Conservation (phyloP, 2,329 filamentous ascomycete species). For the Fusarium guadeloupense region DNA sequence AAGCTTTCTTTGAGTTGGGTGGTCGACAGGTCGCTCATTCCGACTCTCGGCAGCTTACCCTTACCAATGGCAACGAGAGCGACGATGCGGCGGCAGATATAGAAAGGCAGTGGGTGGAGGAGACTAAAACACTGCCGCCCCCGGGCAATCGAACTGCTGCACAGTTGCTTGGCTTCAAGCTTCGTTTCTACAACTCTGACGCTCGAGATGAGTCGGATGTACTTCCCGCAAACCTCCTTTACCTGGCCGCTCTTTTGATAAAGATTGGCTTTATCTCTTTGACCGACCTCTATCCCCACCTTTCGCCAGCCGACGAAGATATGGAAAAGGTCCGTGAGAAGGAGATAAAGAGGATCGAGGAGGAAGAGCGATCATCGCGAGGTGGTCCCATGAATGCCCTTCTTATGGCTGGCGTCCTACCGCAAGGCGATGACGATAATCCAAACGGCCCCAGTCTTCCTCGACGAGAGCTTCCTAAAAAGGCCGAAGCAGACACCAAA, state of each 20-base stretch:
- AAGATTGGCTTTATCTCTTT: constrained; percentile 98
- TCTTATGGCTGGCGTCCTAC: constrained; percentile 83
- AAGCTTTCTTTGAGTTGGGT: constrained; percentile 90
- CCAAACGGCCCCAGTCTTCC: constrained; percentile 52
- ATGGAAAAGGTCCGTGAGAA: constrained; percentile 80
- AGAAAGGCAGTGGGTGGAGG: constrained; percentile 77
- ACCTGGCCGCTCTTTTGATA: constrained; percentile 88
- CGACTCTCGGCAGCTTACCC: constrained; percentile 58
- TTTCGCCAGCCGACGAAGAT: constrained; percentile 83
- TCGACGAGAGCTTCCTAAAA: constrained; percentile 62
- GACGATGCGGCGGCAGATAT: constrained; percentile 62
- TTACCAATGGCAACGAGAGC: constrained; percentile 50
- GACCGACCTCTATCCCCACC: constrained; percentile 87
- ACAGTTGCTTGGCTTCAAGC: constrained; percentile 94
- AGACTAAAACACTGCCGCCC: constrained; percentile 83
- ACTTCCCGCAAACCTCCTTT: constrained; percentile 91
- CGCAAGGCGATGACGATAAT: constrained; percentile 75
- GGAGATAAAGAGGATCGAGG: constrained; percentile 78
- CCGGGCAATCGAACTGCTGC: constrained; percentile 90
- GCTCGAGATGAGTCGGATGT: constrained; percentile 78
- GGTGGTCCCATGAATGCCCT: constrained; percentile 84
- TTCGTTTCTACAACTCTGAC: constrained; percentile 90
- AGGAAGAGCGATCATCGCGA: constrained; percentile 76
- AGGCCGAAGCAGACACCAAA: constrained; percentile 64
- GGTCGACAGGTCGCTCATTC: constrained; percentile 71